Evolutionary conservation across 2,329 filamentous ascomycete species (phyloP), one percentile per base, ranked within the genome.

Genomic region (Orbilia brochopaga): DNA sequence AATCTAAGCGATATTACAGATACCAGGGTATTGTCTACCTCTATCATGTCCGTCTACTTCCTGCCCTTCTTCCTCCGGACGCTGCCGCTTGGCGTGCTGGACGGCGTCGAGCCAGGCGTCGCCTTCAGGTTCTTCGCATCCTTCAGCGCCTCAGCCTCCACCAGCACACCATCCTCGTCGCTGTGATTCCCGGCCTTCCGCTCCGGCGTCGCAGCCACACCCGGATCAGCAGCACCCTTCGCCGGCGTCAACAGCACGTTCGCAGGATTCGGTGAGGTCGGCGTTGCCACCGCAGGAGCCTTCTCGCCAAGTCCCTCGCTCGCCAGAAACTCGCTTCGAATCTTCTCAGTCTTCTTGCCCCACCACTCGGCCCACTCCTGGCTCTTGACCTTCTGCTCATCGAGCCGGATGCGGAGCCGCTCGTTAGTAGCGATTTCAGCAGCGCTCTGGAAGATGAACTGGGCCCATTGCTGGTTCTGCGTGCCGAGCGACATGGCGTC

Each of bases 401-500:
- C 85, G 19, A 96, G 84, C 55, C 88, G 86, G 75, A 88, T 84
- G 75, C 91, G 90, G 77, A 96, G 85, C 52, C 87, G 81, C 46
- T 86, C 85, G 81, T 97, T 97, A 78, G 91, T 89, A 69, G 90
- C 87, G 81, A 99, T 97, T 81, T 99, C 94, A 80, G 96, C 96
- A 62, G 94, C 94, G 51, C 90, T 92, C 80, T 99, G 94, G 85
- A 99, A 99, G 79, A 99, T 97, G 64, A 86, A 87, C 78, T 94
- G 88, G 73, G 94, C 94, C 94, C 94, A 99, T 79, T 89, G 88
- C 54, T 90, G 88, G 0, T 87, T 85, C 74, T 97, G 89, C 19
- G 90, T 92, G 79, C 97, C 97, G 77, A 95, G 94, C 87, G 97
- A 93, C 76, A 88, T 86, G 35, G 97, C 92, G 23, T 97, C 93